Percentiles rank a stretch among this genome's conserved stretches.
Evolutionary conservation across 129 eudicot species (phyloP).

Genomic region (Logfia minima): DNA sequence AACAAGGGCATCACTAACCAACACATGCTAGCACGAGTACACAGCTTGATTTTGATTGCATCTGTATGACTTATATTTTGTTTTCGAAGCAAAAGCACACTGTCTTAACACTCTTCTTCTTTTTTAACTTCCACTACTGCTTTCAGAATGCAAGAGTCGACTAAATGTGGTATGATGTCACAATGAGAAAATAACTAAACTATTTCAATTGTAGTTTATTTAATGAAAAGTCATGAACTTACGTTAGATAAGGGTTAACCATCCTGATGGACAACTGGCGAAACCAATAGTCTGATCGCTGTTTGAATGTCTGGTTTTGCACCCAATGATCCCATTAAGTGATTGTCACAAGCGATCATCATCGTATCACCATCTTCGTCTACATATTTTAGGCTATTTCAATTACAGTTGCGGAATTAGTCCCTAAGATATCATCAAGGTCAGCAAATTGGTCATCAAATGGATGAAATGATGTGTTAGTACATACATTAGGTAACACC

Average conservation of each 20-base stretch:
- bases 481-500: too few species aligned
- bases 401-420: too few species aligned
- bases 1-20: background rate
- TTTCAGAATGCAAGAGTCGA: background rate
- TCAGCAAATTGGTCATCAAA: too few species aligned
- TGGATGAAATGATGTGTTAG: too few species aligned
- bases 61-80: too few species aligned
- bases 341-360: conserved; percentile 7
- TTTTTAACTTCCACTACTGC: background rate
- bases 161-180: background rate
- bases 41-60: too few species aligned
- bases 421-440: too few species aligned
- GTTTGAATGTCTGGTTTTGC: conserved; percentile 4
- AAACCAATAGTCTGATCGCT: conserved; percentile 20
- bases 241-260: background rate
- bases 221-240: background rate
- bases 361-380: conserved; percentile 21
- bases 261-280: background rate
- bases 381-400: conserved; percentile 15
- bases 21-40: background rate
- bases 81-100: background rate
- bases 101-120: background rate
- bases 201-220: background rate
- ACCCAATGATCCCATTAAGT: conserved; percentile 11
- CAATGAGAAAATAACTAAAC: background rate